Conservation (phyloP, 768 basidiomycete genomes). For the Phlebiopsis gigantea region DNA sequence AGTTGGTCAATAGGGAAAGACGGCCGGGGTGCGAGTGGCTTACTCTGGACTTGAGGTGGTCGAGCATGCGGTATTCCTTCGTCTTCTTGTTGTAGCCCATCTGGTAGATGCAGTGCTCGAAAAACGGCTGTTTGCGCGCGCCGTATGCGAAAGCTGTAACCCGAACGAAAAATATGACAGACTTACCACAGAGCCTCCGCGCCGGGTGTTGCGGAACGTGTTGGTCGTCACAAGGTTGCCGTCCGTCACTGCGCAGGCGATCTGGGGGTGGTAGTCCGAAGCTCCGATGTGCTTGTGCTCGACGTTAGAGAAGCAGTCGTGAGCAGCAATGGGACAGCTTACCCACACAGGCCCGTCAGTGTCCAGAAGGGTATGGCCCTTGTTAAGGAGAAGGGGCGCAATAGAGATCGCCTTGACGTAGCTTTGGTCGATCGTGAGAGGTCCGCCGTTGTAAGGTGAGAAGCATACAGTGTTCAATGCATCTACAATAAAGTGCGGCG, state of each 20-base stretch:
- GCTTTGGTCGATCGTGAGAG: constrained; percentile 79
- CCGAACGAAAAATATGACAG: neutral
- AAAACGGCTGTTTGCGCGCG: constrained; percentile 60
- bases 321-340: constrained; percentile 20
- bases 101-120: constrained; percentile 76
- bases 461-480: constrained; percentile 65
- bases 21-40: neutral
- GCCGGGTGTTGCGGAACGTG: constrained; percentile 56
- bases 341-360: constrained; percentile 85
- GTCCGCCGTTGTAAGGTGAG: constrained; percentile 62
- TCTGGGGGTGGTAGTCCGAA: constrained; percentile 85
- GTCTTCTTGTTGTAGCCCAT: constrained; percentile 80
- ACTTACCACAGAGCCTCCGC: constrained; percentile 70
- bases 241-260: constrained; percentile 80
- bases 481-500: constrained; percentile 37
- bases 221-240: constrained; percentile 77
- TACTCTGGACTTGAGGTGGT: constrained; percentile 76
- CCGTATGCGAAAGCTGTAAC: neutral
- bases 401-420: constrained; percentile 74
- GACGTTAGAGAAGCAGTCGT: neutral
- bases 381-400: constrained; percentile 67
- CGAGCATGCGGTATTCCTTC: constrained; percentile 82
- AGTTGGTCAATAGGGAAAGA: constrained; percentile 4
- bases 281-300: constrained; percentile 53
- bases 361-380: constrained; percentile 67